Evolutionary conservation across 495 filamentous ascomycete genomes (phyloP).

Genomic region (Pseudevernia furfuracea): DNA sequence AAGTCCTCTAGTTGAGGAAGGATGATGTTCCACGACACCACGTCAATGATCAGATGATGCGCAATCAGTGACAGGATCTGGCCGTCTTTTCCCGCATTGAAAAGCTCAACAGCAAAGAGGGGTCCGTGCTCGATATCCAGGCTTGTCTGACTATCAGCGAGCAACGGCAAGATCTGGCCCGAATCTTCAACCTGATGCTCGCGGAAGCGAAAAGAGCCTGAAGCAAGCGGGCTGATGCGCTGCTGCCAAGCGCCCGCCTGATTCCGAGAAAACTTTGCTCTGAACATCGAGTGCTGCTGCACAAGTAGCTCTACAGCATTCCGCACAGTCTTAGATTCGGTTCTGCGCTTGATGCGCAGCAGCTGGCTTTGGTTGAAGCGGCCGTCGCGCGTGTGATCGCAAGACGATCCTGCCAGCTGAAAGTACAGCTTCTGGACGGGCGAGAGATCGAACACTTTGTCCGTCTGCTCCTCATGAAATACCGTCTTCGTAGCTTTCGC

Average conservation of each 20-base stretch:
- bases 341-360: slow-evolving; percentile 45
- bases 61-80: slow-evolving; percentile 54
- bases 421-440: slow-evolving; percentile 70
- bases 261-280: slow-evolving; percentile 47
- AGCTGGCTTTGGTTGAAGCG: slow-evolving; percentile 69
- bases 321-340: slow-evolving; percentile 41
- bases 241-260: slow-evolving; percentile 31
- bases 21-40: slow-evolving; percentile 63
- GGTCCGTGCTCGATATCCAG: slow-evolving; percentile 41
- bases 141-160: slow-evolving; percentile 35
- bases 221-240: slow-evolving; percentile 33
- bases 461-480: slow-evolving; percentile 38
- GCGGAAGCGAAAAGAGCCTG: slow-evolving; percentile 35
- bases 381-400: slow-evolving; percentile 44
- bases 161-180: slow-evolving; percentile 21
- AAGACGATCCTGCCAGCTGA: slow-evolving; percentile 40
- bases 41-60: slow-evolving; percentile 63
- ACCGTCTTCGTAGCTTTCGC: slow-evolving; percentile 30
- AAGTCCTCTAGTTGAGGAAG: slow-evolving; percentile 59
- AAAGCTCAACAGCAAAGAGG: slow-evolving; percentile 39
- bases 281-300: slow-evolving; percentile 61
- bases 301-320: slow-evolving; percentile 53
- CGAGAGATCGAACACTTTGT: slow-evolving; percentile 53
- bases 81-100: slow-evolving; percentile 40
- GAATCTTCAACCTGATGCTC: slow-evolving; percentile 26